Percentiles rank a stretch among this genome's conserved stretches.
phyloP scores from a whole-genome alignment of 495 filamentous ascomycete genomes.

The Jackrogersella minutella region DNA sequence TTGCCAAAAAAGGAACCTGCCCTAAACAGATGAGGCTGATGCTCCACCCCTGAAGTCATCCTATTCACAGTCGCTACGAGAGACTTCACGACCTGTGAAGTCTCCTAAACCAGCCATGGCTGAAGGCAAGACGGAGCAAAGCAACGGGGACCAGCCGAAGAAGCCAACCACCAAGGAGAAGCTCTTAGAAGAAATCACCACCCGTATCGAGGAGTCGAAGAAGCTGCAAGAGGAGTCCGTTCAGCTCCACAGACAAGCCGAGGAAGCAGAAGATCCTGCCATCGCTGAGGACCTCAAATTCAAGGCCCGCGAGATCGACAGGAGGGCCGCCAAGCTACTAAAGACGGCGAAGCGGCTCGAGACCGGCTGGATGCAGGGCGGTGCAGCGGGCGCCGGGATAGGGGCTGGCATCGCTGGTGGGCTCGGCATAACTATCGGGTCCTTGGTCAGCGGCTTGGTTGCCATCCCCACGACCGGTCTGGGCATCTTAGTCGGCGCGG shows the following conservation, averaged over 20 bases:
- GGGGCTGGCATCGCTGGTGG: conserved; percentile 46
- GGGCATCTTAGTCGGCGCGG: conserved; percentile 46
- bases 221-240: conserved; percentile 39
- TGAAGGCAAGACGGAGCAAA: background rate
- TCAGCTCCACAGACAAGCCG: conserved; percentile 39
- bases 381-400: conserved; percentile 47
- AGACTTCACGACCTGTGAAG: background rate
- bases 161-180: conserved; percentile 38
- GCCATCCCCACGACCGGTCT: conserved; percentile 46
- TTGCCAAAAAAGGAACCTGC: conserved; percentile 35
- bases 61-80: background rate
- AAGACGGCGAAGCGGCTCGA: conserved; percentile 47
- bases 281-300: conserved; percentile 37
- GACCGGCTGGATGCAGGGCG: conserved; percentile 50
- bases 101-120: conserved; percentile 17
- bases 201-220: conserved; percentile 43
- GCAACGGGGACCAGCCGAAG: conserved; percentile 21
- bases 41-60: conserved; percentile 2
- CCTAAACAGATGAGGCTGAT: conserved; percentile 29
- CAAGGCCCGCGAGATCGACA: conserved; percentile 42
- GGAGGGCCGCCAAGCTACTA: conserved; percentile 39
- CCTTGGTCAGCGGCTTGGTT: conserved; percentile 45
- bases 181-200: conserved; percentile 40
- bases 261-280: conserved; percentile 34
- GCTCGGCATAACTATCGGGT: conserved; percentile 45